Base-by-base conservation (phyloP, 345 rosid genomes). In the Balakata baccata region DNA sequence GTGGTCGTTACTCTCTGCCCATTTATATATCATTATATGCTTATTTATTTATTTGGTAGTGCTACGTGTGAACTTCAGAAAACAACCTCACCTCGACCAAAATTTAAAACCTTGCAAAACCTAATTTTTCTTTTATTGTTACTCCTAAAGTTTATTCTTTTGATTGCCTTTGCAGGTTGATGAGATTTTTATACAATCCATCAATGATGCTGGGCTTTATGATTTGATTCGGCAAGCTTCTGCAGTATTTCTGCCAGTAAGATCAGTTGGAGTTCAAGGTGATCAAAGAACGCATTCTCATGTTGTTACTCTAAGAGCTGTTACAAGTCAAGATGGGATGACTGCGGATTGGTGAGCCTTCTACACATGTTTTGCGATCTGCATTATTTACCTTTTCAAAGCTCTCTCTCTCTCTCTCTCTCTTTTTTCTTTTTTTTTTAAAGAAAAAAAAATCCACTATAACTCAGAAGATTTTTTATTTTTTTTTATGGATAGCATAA, bases 321-420 rank as follows among this genome's bases (percentile, higher is more conserved):
- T 96, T 68, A 96, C 97, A 56, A 96, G 99, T 86, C 95, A 96
- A 87, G 98, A 96, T 50, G 99, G 99, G 75, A 96, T 96, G 99
- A 96, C 98, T 11, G 98, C 98, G 52, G 99, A 96, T 74, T 93
- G 99, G 99, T 96, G 69, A 81, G 87, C 65, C 57, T 57, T 54
- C 23, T n/a, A 49, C 10, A 50, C 13, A 5, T 6, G 39, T 64
- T 68, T 23, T 66, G 18, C 52, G 54, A 29, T 57, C 14, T 68
- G 11, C 17, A 17, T 54, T 18, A 4, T 47, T 20, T 29, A 3
- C 4, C 11, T 4, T 53, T 11, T 8, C 12, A 63, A 50, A 43
- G 29, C 20, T 56, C 13, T 22, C 34, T 1, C 34, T 51, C 23
- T 18, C 50, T 34, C 46, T 9, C n/a, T n/a, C n/a, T n/a, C n/a